Base-by-base conservation (phyloP, 2,329 filamentous ascomycete genomes). In the Penicillium concentricum region DNA sequence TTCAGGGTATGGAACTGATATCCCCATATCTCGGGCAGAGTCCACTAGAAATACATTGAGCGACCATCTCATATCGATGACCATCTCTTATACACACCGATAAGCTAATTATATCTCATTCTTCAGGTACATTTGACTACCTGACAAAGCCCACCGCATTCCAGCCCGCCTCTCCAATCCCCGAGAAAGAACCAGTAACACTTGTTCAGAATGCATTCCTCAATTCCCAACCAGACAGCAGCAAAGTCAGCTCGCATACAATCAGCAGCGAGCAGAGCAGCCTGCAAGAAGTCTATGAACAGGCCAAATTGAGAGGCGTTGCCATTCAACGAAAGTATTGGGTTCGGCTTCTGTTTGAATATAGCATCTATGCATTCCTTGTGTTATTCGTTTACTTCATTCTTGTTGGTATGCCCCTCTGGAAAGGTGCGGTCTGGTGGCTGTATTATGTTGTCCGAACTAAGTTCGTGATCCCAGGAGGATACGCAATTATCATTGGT, bases 401-500 rank as follows among this genome's bases (percentile, higher is more conserved):
- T 16, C 66, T 80, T 1, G 63, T 81, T 10, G 78, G 78, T 5
- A 54, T 74, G 51, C 78, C 79, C 0, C 56, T 81, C 2, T 81
- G 79, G 79, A 74, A 74, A 5, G 79, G 79, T 4, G 70, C 73
- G 5, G 73, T 78, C 1, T 78, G 70, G 60, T 79, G 73, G 73
- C 43, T 78, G 37, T 79, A 76, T 56, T 76, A 69, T 67, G 60
- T 76, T 12, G 70, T 78, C n/a, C 59, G 63, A 34, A 70, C 72
- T 30, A 76, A 77, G 43, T 75, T 78, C 35, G 70, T 74, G n/a
- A 56, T 79, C 35, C 60, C 67, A 18, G 76, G 75, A 22, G 76
- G 76, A 1, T 78, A 73, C 60, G 69, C 72, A n/a, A 76, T 79
- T 54, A 69, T 70, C 15, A 68, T 79, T 32, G 69, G 68, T 2